phyloP scores from a whole-genome alignment of 1,284 basidiomycete species.

The Cystobasidium slooffiae region DNA sequence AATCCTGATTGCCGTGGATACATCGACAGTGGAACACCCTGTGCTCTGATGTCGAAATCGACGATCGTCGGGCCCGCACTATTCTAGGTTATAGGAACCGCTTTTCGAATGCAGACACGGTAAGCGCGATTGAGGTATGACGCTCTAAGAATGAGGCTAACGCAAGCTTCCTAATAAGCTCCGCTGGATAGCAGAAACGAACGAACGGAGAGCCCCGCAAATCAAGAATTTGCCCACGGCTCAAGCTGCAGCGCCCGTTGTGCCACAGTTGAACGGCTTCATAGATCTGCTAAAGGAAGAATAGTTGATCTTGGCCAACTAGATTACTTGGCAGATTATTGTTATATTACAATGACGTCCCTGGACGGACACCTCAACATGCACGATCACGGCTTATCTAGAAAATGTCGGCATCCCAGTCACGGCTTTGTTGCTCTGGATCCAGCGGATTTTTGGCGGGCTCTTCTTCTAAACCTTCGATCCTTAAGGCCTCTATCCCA shows the following conservation, averaged over 20 bases:
- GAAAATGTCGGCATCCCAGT: too few relatives aligned
- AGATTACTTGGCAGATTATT: not conserved
- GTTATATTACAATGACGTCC: not conserved
- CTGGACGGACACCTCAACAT: too few relatives aligned
- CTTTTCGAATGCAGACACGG: constrained; percentile 34
- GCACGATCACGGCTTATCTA: too few relatives aligned
- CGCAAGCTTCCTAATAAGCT: not conserved
- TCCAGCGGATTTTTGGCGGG: too few relatives aligned
- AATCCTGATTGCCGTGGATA: not conserved
- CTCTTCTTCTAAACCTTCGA: not conserved
- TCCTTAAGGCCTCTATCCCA: not conserved
- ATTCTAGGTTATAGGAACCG: constrained; percentile 37
- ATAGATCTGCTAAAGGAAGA: constrained; percentile 2
- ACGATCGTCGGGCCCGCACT: constrained; percentile 36
- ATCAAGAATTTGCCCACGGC: not conserved
- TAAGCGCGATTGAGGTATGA: not conserved
- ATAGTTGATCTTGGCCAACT: not conserved
- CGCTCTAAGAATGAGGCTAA: not conserved
- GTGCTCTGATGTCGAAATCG: constrained; percentile 36
- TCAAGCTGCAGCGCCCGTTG: not conserved
- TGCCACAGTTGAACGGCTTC: constrained; percentile 12
- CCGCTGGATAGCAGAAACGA: constrained; percentile 34
- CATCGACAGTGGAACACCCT: constrained; percentile 30
- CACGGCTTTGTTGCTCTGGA: too few relatives aligned
- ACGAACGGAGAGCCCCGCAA: not conserved